A percentile compares a stretch with the other conserved stretches of the same genome.
Evolutionary conservation across 768 basidiomycete species (phyloP).

Genomic region (Clavulina sp.): DNA sequence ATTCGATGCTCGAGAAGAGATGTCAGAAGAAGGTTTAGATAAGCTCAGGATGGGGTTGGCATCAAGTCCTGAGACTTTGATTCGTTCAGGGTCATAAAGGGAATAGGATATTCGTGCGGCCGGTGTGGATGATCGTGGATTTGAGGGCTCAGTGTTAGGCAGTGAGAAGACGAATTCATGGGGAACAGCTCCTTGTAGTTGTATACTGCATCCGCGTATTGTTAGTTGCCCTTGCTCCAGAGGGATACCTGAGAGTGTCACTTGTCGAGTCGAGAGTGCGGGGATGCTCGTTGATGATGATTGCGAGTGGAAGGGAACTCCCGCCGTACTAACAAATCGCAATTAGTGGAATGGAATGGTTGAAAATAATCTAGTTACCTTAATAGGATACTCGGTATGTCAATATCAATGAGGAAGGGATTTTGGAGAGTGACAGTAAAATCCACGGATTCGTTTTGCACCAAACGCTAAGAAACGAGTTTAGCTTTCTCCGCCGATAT

Average conservation of each 20-base stretch:
- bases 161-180: slow-evolving; percentile 59
- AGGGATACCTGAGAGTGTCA: slow-evolving; percentile 53
- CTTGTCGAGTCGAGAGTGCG: slow-evolving; percentile 53
- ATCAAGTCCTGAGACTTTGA: slow-evolving; percentile 59
- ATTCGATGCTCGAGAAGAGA: slow-evolving; percentile 1
- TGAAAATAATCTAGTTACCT: slow-evolving; percentile 34
- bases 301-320: slow-evolving; percentile 52
- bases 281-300: slow-evolving; percentile 50
- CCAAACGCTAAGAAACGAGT: no score
- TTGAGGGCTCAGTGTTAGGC: neutral
- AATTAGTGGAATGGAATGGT: neutral
- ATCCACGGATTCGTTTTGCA: slow-evolving; percentile 71
- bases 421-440: slow-evolving; percentile 75
- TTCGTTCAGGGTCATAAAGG: slow-evolving; percentile 20
- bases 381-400: slow-evolving; percentile 61
- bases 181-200: slow-evolving; percentile 50
- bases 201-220: slow-evolving; percentile 64
- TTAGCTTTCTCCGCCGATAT: no score
- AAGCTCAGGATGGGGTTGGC: slow-evolving; percentile 26
- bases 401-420: slow-evolving; percentile 82
- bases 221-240: slow-evolving; percentile 44
- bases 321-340: slow-evolving; percentile 45
- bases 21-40: slow-evolving; percentile 1
- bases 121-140: no score
- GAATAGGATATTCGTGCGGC: neutral